These are phyloP conservation scores for Colletotrichum destructivum DNA, from an alignment of 2,329 filamentous ascomycete genomes.

Conservation along the genomic window DNA sequence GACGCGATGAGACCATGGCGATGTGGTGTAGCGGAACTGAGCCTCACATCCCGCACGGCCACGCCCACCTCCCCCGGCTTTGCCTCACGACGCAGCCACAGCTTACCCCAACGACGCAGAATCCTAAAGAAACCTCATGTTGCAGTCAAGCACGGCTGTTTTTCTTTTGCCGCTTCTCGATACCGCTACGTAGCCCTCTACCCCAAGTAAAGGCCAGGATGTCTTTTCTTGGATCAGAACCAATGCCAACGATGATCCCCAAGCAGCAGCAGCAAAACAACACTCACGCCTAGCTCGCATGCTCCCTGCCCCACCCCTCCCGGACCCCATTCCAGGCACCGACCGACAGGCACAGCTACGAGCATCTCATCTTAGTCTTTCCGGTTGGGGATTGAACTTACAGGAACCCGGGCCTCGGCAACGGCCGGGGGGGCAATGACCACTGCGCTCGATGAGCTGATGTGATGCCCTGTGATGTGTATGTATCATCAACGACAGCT, in stretches of 20 bases:
- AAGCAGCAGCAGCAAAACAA: background rate
- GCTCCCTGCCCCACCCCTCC: background rate
- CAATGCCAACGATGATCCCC: slow-evolving; percentile 5
- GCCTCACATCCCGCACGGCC: slow-evolving; percentile 28
- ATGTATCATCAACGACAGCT: background rate
- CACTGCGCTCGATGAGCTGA: too few relatives aligned
- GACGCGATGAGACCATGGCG: background rate
- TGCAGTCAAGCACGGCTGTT: slow-evolving; percentile 1
- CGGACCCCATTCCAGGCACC: slow-evolving; percentile 8
- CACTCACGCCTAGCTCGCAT: background rate
- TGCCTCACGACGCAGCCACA: slow-evolving; percentile 32
- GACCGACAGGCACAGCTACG: slow-evolving; percentile 1
- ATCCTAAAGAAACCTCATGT: background rate
- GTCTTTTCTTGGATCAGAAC: background rate
- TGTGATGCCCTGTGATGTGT: background rate
- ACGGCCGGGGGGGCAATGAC: background rate
- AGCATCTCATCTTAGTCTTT: background rate
- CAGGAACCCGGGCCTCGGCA: slow-evolving; percentile 7
- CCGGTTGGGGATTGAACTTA: background rate
- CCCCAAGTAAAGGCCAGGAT: background rate
- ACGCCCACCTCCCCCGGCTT: slow-evolving; percentile 7
- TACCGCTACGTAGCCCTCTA: background rate
- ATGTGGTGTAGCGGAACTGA: slow-evolving; percentile 20
- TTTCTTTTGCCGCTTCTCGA: background rate
- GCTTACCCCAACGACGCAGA: slow-evolving; percentile 34